Base-by-base conservation (phyloP, 148 eudicot species). In the Pouteria glomerata region DNA sequence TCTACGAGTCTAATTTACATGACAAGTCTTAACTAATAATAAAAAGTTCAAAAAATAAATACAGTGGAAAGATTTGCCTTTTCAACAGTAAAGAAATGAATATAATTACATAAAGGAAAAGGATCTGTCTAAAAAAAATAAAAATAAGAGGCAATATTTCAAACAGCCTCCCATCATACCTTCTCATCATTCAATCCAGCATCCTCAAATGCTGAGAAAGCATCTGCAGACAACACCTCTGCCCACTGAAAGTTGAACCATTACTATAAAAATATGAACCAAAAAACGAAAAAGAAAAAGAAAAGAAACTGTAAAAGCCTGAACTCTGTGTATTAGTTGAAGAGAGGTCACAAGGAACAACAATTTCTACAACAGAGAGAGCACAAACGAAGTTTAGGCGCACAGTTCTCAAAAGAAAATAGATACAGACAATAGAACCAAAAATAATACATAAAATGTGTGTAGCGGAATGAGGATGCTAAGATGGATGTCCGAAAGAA, bases 121-220 rank as follows among this genome's bases (percentile, higher is more conserved):
- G 24, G 31, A 14, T 60, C 34, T 34, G 16, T 19, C 21, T 61
- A 24, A 39, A 34, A 35, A 33, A 35, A 33, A 35, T 4, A 34
- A 61, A 34, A 23, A 61, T 59, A 16, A 69, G 21, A 24, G 23
- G 64, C 63, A 39, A 5, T 23, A 3, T 19, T 47, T 31, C 29
- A 27, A 31, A 6, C 44, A 6, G 24, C 23, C 41, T 53, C 19
- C 61, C 21, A 4, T 37, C 50, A 53, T 88, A 95, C 99, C 99
- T 92, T 76, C 26, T 88, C 90, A 69, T 92, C 76, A 70, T 90
- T 75, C 80, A 95, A 68, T 66, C 99, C 99, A 77, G 76, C 94
- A 80, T 95, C 99, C 83, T 95, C 99, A 82, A 95, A 95, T 24
- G 99, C 97, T 12, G 99, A 92, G 81, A 95, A 95, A 66, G 99